Evolutionary conservation across 495 filamentous ascomycete species (phyloP), one percentile per base, ranked within the genome.

Genomic region (Patellaria atrata): DNA sequence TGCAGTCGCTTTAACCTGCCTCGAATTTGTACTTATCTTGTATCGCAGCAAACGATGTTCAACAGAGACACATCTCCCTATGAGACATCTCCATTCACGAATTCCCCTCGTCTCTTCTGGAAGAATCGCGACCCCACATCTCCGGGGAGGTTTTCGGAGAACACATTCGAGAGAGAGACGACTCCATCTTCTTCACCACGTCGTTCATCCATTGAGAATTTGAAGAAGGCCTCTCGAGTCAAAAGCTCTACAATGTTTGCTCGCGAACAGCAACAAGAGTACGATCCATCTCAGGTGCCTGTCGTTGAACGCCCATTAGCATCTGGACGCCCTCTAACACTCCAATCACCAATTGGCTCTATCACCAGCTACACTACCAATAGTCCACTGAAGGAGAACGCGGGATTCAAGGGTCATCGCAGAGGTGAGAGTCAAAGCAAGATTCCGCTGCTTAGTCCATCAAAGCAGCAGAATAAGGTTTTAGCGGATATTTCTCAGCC

Each of bases 241-340:
- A 92, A 89, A 61, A 96, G 94, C 60, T 89, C 85, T 65, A 86
- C 71, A 60, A 93, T 94, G 66, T 81, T 93, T 47, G 80, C 82
- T 15, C 79, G 82, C 19, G 82, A 92, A 55, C 70, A 80, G 44
- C 81, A 83, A 50, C 70, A 87, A 47, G 82, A 93, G 50, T 91
- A 93, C 54, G 84, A 93, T 48, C 84, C 84, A 8, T 62, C 79
- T n/a, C 69, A 74, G 33, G 55, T 78, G 16, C 77, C 76, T 6
- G 59, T 79, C 24, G 64, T 82, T 8, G 79, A 91, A 46, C 68
- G 86, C 40, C 86, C 87, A 9, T 61, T 89, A 37, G 77, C 79
- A 26, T 72, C 56, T 11, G 65, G 59, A 22, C 63, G 71, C 12
- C 65, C 71, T 0, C 54, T 74, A 1, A 67, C 63, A 40, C 52